A percentile compares a stretch with the other conserved stretches of the same genome.
phyloP scores from a whole-genome alignment of 768 basidiomycete species.

The Phanerochaete carnosa region DNA sequence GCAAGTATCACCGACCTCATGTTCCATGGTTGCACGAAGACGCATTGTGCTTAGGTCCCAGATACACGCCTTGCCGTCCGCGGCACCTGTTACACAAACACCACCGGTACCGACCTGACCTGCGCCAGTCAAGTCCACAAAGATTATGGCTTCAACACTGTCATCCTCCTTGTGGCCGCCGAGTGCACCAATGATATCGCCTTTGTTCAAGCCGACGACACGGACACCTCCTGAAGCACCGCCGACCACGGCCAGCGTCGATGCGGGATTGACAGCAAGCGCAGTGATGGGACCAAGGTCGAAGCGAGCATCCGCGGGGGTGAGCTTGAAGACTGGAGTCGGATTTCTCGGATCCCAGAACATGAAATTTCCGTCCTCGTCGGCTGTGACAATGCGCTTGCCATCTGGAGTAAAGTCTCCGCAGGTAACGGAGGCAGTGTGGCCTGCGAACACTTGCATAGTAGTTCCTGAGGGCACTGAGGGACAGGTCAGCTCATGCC shows the following conservation, averaged over 20 bases:
- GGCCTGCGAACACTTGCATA: slow-evolving; percentile 95
- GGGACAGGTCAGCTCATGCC: background rate
- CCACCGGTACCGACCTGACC: slow-evolving; percentile 48
- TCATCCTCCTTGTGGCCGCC: slow-evolving; percentile 85
- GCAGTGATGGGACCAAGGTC: slow-evolving; percentile 82
- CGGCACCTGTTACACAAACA: slow-evolving; percentile 81
- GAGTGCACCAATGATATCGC: slow-evolving; percentile 74
- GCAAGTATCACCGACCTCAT: slow-evolving; percentile 52
- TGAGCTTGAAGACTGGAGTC: slow-evolving; percentile 78
- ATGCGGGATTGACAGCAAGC: slow-evolving; percentile 79
- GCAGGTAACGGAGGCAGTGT: slow-evolving; percentile 78
- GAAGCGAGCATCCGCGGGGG: slow-evolving; percentile 68
- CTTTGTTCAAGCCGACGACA: slow-evolving; percentile 83
- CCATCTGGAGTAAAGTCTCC: slow-evolving; percentile 94
- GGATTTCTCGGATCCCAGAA: slow-evolving; percentile 89
- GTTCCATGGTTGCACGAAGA: slow-evolving; percentile 75
- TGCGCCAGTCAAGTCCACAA: slow-evolving; percentile 70
- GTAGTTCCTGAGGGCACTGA: slow-evolving; percentile 91
- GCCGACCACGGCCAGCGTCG: slow-evolving; percentile 89
- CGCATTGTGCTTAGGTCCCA: slow-evolving; percentile 93
- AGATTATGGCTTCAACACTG: slow-evolving; percentile 83
- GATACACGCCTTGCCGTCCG: slow-evolving; percentile 90
- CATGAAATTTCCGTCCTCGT: slow-evolving; percentile 76
- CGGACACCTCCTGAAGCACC: slow-evolving; percentile 83
- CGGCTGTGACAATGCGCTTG: slow-evolving; percentile 86